A percentile compares a stretch with the other conserved stretches of the same genome.
phyloP scores from a whole-genome alignment of 1,139 yeast genomes.

The Protomyces arabidopsidicola region DNA sequence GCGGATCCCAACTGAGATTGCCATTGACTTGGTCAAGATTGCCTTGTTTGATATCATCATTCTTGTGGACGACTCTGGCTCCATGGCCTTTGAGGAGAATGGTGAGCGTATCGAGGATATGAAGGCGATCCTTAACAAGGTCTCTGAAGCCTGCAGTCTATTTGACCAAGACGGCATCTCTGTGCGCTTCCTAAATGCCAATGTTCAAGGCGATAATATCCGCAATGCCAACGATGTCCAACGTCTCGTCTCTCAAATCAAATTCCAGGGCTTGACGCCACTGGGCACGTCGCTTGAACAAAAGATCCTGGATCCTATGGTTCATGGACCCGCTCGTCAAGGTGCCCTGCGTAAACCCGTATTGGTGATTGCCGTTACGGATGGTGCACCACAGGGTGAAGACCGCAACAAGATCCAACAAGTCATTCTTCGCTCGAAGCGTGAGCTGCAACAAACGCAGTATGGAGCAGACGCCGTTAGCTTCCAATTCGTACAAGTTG shows the following conservation, averaged over 20 bases:
- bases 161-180: conserved; percentile 41
- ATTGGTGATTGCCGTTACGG: conserved; percentile 39
- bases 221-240: conserved; percentile 37
- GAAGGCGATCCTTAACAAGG: conserved; percentile 38
- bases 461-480: conserved; percentile 40
- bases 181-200: conserved; percentile 39
- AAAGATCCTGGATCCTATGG: conserved; percentile 39
- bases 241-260: conserved; percentile 35
- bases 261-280: conserved; percentile 40
- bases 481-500: conserved; percentile 41
- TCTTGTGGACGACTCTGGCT: conserved; percentile 41
- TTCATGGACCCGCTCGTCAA: conserved; percentile 37
- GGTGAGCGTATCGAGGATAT: conserved; percentile 42
- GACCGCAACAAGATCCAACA: conserved; percentile 35
- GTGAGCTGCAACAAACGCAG: conserved; percentile 34
- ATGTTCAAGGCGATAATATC: conserved; percentile 37
- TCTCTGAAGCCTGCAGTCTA: conserved; percentile 39
- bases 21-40: conserved; percentile 38
- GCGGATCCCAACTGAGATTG: conserved; percentile 39
- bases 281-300: conserved; percentile 37
- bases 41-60: conserved; percentile 40
- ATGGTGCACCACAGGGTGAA: conserved; percentile 42
- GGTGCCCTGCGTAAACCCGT: conserved; percentile 38
- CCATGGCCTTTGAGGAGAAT: conserved; percentile 41
- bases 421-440: conserved; percentile 38